Conservation (phyloP, 192 early-diverging fungal genomes). For the Entomortierella chlamydospora region DNA sequence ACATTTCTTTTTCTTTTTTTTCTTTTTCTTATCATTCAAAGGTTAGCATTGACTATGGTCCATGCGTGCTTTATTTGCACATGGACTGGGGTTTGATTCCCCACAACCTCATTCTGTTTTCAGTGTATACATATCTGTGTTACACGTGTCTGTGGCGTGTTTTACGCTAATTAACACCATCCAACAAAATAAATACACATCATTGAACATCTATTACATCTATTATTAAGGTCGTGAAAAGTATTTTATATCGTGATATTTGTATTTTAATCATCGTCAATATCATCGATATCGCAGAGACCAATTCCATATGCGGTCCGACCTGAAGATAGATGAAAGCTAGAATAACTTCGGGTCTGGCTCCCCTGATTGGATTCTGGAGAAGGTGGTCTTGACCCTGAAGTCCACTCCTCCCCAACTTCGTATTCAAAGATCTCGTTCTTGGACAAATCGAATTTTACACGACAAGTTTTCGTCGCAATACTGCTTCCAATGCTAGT, state of each 20-base stretch:
- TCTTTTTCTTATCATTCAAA: conserved; percentile 2
- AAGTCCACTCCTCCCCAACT: conserved; percentile 9
- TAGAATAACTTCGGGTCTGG: background rate
- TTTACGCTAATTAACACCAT: background rate
- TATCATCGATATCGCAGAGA: too few relatives aligned
- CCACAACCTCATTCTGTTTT: conserved; percentile 13
- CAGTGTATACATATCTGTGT: too few relatives aligned
- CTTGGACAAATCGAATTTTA: conserved; percentile 29
- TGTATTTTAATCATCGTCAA: background rate
- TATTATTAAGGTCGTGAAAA: background rate
- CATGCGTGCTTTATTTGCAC: background rate
- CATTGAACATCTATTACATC: too few relatives aligned
- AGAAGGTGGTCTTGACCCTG: background rate
- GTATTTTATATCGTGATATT: background rate
- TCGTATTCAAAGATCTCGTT: conserved; percentile 48
- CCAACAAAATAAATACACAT: too few relatives aligned
- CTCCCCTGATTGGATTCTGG: background rate
- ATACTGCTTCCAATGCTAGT: background rate
- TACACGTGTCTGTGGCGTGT: too few relatives aligned
- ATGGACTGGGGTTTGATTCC: conserved; percentile 47
- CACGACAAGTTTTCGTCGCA: conserved; percentile 2
- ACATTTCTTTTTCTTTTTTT: conserved; percentile 18
- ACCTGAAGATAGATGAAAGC: background rate
- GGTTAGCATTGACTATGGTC: conserved; percentile 31
- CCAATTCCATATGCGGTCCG: background rate